Evolutionary conservation across 2,329 filamentous ascomycete species (phyloP).

Genomic region (Penicillium sp.): DNA sequence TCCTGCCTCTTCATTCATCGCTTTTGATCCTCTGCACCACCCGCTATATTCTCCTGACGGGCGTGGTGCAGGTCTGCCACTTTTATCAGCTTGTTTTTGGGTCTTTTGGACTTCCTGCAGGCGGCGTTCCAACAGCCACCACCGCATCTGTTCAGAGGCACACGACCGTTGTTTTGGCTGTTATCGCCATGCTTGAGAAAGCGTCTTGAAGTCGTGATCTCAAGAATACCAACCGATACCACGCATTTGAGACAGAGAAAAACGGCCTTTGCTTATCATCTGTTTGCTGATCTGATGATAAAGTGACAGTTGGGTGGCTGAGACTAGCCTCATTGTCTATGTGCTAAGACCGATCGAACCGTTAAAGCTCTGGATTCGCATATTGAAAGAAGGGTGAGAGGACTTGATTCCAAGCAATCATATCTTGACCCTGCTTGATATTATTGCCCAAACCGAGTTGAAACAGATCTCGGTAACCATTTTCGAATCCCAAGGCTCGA

Average conservation of each 20-base stretch:
- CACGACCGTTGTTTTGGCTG: no score
- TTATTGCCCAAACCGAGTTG: no score
- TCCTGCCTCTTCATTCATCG: background rate
- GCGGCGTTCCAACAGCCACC: background rate
- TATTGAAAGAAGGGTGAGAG: no score
- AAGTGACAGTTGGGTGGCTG: background rate
- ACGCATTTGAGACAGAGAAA: background rate
- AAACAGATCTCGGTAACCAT: no score
- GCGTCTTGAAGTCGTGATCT: no score
- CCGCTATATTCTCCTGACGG: no score
- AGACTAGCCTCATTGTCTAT: constrained; percentile 1
- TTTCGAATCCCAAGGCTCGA: no score
- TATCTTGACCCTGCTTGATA: no score
- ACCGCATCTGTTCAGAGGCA: no score
- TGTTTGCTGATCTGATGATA: background rate
- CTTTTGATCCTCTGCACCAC: background rate
- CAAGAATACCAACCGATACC: background rate
- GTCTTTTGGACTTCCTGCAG: no score
- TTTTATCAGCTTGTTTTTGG: background rate
- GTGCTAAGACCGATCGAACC: background rate
- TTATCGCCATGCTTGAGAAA: no score
- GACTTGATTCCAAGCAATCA: no score
- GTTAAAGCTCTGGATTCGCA: background rate
- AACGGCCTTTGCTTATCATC: background rate
- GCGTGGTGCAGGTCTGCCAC: background rate